Percentiles rank a stretch among this genome's conserved stretches.
Evolutionary conservation across 2,329 filamentous ascomycete species (phyloP).

Genomic region (Venturia effusa): DNA sequence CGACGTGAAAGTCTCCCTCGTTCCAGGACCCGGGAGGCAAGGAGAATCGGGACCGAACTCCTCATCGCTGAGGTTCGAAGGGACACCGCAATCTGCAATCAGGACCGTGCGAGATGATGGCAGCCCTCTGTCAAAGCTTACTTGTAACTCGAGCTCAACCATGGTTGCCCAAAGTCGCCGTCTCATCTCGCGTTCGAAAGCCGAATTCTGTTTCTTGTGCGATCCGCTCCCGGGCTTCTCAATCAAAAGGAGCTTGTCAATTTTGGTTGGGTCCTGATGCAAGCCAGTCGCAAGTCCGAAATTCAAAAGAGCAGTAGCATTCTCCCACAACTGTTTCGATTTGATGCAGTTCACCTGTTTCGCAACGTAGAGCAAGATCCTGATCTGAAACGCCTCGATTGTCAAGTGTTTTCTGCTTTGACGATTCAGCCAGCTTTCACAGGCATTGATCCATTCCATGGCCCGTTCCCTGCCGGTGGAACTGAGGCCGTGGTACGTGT

Average conservation of each 20-base stretch:
- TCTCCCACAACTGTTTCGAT: slow-evolving; percentile 43
- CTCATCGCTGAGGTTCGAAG: slow-evolving; percentile 42
- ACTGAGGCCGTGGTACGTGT: slow-evolving; percentile 33
- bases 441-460: slow-evolving; percentile 26
- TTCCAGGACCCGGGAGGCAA: not conserved
- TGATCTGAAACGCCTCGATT: slow-evolving; percentile 38
- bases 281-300: slow-evolving; percentile 43
- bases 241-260: slow-evolving; percentile 25
- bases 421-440: slow-evolving; percentile 30
- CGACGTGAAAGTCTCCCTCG: not conserved
- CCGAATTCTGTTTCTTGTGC: slow-evolving; percentile 15
- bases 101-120: slow-evolving; percentile 23
- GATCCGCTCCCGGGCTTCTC: slow-evolving; percentile 8
- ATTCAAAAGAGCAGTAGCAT: slow-evolving; percentile 39
- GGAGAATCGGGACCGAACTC: not conserved
- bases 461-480: slow-evolving; percentile 30
- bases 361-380: slow-evolving; percentile 40
- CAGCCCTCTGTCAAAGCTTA: slow-evolving; percentile 45
- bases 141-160: slow-evolving; percentile 45
- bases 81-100: slow-evolving; percentile 41
- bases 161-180: slow-evolving; percentile 47
- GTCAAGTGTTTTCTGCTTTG: slow-evolving; percentile 44
- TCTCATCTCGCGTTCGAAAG: slow-evolving; percentile 42
- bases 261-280: slow-evolving; percentile 35
- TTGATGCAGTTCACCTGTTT: slow-evolving; percentile 41